phyloP scores from a whole-genome alignment of 2,329 filamentous ascomycete species.

The Diplocarpon rosae region DNA sequence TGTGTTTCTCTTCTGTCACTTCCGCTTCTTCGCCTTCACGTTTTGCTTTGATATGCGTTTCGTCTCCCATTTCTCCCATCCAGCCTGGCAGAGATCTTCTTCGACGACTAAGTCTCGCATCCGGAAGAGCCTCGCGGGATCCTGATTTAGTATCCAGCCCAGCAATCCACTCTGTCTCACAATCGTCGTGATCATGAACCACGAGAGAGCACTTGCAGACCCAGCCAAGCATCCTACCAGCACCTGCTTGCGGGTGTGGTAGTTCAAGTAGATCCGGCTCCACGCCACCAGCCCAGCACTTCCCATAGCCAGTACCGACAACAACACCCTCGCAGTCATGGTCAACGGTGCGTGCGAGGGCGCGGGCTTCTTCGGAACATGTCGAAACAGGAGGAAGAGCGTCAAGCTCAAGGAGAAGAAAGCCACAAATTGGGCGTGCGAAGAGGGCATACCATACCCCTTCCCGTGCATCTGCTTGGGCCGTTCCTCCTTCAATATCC shows the following conservation, averaged over 20 bases:
- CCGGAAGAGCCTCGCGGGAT: slow-evolving; percentile 53
- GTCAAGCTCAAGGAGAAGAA: slow-evolving; percentile 81
- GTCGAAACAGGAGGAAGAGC: slow-evolving; percentile 75
- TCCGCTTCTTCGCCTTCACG: slow-evolving; percentile 20
- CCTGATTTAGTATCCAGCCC: slow-evolving; percentile 58
- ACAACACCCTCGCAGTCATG: slow-evolving; percentile 42
- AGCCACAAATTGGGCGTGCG: slow-evolving; percentile 87
- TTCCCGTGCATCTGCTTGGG: slow-evolving; percentile 75
- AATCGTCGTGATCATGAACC: slow-evolving; percentile 65
- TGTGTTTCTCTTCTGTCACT: slow-evolving; percentile 8
- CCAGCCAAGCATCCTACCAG: slow-evolving; percentile 68
- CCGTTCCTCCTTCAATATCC: slow-evolving; percentile 83
- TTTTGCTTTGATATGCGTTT: slow-evolving; percentile 29
- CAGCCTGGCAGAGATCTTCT: slow-evolving; percentile 82
- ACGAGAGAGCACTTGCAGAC: slow-evolving; percentile 55
- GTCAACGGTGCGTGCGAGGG: slow-evolving; percentile 43
- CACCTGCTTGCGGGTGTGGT: slow-evolving; percentile 84
- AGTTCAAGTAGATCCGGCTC: slow-evolving; percentile 83
- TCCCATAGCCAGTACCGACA: slow-evolving; percentile 46
- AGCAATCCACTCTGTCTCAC: slow-evolving; percentile 59
- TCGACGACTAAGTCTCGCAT: slow-evolving; percentile 75
- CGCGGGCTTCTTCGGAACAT: slow-evolving; percentile 44
- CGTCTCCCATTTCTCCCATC: slow-evolving; percentile 83
- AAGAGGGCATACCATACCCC: slow-evolving; percentile 95
- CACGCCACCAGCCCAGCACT: slow-evolving; percentile 61